Base-by-base conservation (phyloP, 768 basidiomycete genomes). In the Lactarius akahatsu region DNA sequence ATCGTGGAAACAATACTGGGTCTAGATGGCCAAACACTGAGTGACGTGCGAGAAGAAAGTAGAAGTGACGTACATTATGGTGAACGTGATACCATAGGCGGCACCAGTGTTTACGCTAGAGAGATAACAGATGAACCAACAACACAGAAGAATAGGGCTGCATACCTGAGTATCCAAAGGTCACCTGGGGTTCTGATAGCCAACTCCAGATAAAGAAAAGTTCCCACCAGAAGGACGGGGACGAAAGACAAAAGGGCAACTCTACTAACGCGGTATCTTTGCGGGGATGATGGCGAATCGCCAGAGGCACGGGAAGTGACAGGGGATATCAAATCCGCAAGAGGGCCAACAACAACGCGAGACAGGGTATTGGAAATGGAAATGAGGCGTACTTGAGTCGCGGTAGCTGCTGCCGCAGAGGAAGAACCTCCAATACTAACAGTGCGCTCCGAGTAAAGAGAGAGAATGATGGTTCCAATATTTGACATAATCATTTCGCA, bases 401-500 rank as follows among this genome's bases (percentile, higher is more conserved):
- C 78, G 4, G 86, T 82, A 38, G 77, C 75, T n/a, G 73, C 69
- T 52, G 79, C 76, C 20, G 77, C 69, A 18, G 76, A 73, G 30
- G 68, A 66, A 52, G 69, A 66, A 26, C 66, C 47, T 45, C 69
- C 3, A 36, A 41, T 34, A 40, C 69, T 62, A 23, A 62, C 43
- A 8, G 73, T 54, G 5, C 65, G 28, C 23, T 74, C 70, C 13
- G 69, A 72, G 10, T 86, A 84, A 41, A 92, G 81, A 16, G 91
- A 86, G 4, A 88, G 76, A 16, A 88, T 82, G 59, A 93, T 89
- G 1, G 88, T 86, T 43, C 90, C 91, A 57, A 94, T 86, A 71
- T 92, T 94, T 23, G 90, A 88, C 23, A 93, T 86, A 26, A 94
- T 81, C 90, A 91, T 92, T 74, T 92, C 91, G 56, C 64, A 63